A percentile compares a stretch with the other conserved stretches of the same genome.
phyloP scores from a whole-genome alignment of 805 yeast species.

The Cyberlindnera maritima region DNA sequence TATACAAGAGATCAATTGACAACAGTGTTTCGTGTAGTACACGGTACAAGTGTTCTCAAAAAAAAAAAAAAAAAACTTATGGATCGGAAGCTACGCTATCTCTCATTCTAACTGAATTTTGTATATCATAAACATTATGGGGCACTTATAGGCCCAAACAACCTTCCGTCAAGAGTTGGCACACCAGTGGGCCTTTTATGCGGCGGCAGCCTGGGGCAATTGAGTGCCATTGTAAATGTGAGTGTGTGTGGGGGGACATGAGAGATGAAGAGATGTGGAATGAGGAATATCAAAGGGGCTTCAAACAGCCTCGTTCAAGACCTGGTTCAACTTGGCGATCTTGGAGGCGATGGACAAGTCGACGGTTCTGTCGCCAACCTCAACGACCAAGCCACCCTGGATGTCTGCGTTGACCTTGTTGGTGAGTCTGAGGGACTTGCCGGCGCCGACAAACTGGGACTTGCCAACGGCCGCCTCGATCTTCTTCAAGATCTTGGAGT shows the following conservation, averaged over 20 bases:
- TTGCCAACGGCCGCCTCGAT: constrained; percentile 73
- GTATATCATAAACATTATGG: constrained; percentile 9
- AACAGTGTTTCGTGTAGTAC: too few species aligned
- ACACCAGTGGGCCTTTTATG: neutral
- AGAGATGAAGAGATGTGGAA: neutral
- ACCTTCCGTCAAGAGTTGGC: neutral
- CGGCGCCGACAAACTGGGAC: constrained; percentile 79
- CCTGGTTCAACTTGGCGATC: constrained; percentile 85
- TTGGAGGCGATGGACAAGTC: constrained; percentile 85
- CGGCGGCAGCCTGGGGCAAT: neutral
- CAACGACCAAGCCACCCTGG: constrained; percentile 93
- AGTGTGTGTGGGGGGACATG: neutral
- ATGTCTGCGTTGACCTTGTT: constrained; percentile 87
- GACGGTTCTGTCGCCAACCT: constrained; percentile 95
- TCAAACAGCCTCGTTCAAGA: constrained; percentile 78
- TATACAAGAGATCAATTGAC: too few species aligned
- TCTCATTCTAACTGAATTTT: neutral
- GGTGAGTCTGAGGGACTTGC: constrained; percentile 79
- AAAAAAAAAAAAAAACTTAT: neutral
- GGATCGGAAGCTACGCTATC: too few species aligned
- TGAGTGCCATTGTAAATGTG: neutral
- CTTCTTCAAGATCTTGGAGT: constrained; percentile 72
- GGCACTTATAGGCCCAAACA: neutral
- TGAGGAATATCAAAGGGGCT: neutral
- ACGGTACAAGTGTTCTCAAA: too few species aligned